A percentile compares a stretch with the other conserved stretches of the same genome.
phyloP scores from a whole-genome alignment of 2,329 filamentous ascomycete genomes.

The Colletotrichum sp. region DNA sequence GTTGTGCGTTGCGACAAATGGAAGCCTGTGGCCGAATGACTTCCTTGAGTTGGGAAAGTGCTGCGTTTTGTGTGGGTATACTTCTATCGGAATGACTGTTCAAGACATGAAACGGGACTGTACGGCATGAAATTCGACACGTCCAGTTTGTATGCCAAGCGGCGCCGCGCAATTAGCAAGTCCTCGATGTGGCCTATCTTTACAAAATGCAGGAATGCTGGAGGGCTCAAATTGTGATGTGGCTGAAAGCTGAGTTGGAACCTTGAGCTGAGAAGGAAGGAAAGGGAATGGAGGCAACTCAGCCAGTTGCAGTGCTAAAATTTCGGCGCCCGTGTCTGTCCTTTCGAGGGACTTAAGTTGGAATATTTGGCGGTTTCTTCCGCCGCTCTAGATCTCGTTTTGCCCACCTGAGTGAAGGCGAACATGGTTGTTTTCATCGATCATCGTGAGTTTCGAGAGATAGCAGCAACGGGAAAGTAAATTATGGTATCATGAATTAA shows the following conservation, averaged over 20 bases:
- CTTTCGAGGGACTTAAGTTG: not conserved
- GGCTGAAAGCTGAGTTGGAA: not conserved
- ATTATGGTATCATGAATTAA: not conserved
- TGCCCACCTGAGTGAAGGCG: not conserved
- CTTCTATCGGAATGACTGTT: not conserved
- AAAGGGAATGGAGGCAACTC: not conserved
- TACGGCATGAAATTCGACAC: not conserved
- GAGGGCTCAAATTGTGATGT: not conserved
- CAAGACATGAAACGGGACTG: not conserved
- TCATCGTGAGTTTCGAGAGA: not conserved
- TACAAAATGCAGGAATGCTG: not conserved
- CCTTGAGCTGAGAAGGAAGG: not conserved
- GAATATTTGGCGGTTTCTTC: not conserved
- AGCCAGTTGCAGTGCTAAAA: not conserved
- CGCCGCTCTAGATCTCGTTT: not conserved
- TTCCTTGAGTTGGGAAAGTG: not conserved
- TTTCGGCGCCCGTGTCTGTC: not conserved
- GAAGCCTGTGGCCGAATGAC: not conserved
- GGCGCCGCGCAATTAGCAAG: not conserved
- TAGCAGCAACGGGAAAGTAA: not conserved
- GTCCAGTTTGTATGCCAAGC: not conserved
- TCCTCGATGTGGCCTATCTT: not conserved
- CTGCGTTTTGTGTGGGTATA: not conserved
- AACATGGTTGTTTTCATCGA: not conserved
- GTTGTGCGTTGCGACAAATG: not conserved